Evolutionary conservation across 2,329 filamentous ascomycete species (phyloP).

Genomic region (Dichotomopilus funicola): DNA sequence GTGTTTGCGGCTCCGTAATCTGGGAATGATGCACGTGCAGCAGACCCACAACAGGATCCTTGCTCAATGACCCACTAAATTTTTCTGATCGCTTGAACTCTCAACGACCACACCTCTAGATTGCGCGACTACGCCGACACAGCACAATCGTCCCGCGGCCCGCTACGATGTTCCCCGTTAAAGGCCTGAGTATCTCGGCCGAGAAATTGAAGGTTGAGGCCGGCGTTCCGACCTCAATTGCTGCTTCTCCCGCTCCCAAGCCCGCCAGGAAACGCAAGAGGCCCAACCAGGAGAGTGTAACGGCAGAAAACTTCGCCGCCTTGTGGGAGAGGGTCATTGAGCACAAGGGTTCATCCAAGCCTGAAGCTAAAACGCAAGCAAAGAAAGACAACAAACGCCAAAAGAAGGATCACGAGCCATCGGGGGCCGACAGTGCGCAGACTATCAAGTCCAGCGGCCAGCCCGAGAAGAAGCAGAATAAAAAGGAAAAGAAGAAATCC

Average conservation of each 20-base stretch:
- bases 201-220: slow-evolving; percentile 65
- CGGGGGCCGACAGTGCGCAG: slow-evolving; percentile 3
- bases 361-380: slow-evolving; percentile 13
- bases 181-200: slow-evolving; percentile 80
- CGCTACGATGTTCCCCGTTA: slow-evolving; percentile 75
- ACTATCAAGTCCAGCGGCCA: slow-evolving; percentile 9
- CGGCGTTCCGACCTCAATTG: slow-evolving; percentile 28
- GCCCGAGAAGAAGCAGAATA: slow-evolving; percentile 25
- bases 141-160: not conserved
- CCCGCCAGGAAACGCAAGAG: slow-evolving; percentile 52
- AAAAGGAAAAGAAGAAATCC: slow-evolving; percentile 27
- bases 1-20: too few relatives aligned
- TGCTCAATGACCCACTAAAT: not conserved
- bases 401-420: slow-evolving; percentile 13
- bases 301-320: slow-evolving; percentile 63
- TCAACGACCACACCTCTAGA: not conserved
- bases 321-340: slow-evolving; percentile 78
- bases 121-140: slow-evolving; percentile 1
- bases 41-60: too few relatives aligned
- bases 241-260: slow-evolving; percentile 9
- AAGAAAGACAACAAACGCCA: slow-evolving; percentile 19
- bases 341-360: slow-evolving; percentile 28
- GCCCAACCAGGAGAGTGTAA: slow-evolving; percentile 44
- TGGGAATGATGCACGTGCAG: too few relatives aligned
- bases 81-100: slow-evolving; percentile 2